phyloP scores from a whole-genome alignment of 108 stramenopile genomes.

The Poteriospumella lacustris region DNA sequence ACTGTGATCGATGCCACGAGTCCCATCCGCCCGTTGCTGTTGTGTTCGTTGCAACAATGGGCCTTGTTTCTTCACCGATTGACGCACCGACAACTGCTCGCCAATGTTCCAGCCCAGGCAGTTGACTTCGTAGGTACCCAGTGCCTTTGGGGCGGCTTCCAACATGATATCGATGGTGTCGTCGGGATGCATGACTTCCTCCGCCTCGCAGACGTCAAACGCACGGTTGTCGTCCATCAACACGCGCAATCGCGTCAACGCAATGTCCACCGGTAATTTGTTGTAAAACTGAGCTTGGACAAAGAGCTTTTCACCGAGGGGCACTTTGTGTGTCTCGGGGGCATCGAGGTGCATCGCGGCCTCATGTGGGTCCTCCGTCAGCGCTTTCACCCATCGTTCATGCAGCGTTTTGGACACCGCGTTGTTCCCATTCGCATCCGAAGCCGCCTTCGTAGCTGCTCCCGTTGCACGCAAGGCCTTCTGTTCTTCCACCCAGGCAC shows the following conservation, averaged over 20 bases:
- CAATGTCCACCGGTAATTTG: constrained; percentile 1
- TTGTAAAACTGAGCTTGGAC: neutral
- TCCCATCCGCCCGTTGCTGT: neutral
- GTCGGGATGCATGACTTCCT: neutral
- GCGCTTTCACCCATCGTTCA: too few relatives aligned
- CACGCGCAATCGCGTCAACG: neutral
- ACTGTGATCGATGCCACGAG: constrained; percentile 1
- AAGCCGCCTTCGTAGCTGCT: too few relatives aligned
- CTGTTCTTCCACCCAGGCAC: too few relatives aligned
- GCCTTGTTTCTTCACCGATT: neutral
- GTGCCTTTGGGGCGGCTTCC: neutral
- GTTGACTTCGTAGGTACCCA: neutral
- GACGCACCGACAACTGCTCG: neutral
- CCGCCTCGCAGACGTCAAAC: neutral
- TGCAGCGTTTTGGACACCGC: too few relatives aligned
- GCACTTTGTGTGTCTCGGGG: too few relatives aligned
- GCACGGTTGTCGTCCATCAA: neutral
- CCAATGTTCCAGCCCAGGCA: neutral
- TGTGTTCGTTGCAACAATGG: constrained; percentile 18
- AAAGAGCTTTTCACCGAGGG: constrained; percentile 8
- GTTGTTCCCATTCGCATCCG: too few relatives aligned
- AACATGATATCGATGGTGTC: neutral
- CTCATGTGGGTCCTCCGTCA: too few relatives aligned
- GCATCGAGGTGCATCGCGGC: too few relatives aligned
- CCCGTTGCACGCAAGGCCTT: too few relatives aligned